These are phyloP conservation scores for Alternaria sp. DNA, from an alignment of 2,329 filamentous ascomycete species.

Conservation along the genomic window DNA sequence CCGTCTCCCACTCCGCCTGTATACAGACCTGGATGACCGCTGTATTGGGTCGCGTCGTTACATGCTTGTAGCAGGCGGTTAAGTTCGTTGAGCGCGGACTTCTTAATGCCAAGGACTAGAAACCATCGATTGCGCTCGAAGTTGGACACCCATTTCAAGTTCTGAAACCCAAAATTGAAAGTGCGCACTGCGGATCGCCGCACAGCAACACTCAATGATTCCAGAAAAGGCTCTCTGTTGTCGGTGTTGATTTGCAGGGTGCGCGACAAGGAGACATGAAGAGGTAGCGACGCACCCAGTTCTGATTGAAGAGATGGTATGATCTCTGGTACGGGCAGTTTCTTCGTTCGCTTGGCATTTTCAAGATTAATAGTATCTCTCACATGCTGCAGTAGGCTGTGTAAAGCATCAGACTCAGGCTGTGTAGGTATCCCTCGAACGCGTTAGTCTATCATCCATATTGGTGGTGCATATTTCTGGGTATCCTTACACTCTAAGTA, in stretches of 20 bases:
- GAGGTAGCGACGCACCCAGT: slow-evolving; percentile 75
- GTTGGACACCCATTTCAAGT: slow-evolving; percentile 70
- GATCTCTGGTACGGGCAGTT: slow-evolving; percentile 52
- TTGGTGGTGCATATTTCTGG: background rate
- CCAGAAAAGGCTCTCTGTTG: slow-evolving; percentile 73
- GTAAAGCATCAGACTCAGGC: slow-evolving; percentile 37
- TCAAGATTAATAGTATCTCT: slow-evolving; percentile 21
- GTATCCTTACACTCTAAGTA: slow-evolving; percentile 86
- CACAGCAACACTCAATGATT: slow-evolving; percentile 57
- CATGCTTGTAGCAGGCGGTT: slow-evolving; percentile 66
- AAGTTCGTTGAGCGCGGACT: slow-evolving; percentile 44
- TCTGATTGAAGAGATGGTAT: slow-evolving; percentile 77
- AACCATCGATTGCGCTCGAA: slow-evolving; percentile 77
- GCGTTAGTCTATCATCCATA: slow-evolving; percentile 36
- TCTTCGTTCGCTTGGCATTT: slow-evolving; percentile 28
- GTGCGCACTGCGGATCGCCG: slow-evolving; percentile 56
- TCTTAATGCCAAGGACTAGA: slow-evolving; percentile 71
- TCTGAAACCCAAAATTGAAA: slow-evolving; percentile 55
- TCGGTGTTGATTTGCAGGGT: slow-evolving; percentile 76
- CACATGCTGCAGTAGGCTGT: slow-evolving; percentile 39
- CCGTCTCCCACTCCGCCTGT: slow-evolving; percentile 40
- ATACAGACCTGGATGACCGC: slow-evolving; percentile 76
- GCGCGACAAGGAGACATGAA: slow-evolving; percentile 90
- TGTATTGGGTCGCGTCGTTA: slow-evolving; percentile 66
- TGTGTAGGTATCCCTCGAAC: slow-evolving; percentile 48